Base-by-base conservation (phyloP, 2,329 filamentous ascomycete genomes). In the Penicillium rolfsii region DNA sequence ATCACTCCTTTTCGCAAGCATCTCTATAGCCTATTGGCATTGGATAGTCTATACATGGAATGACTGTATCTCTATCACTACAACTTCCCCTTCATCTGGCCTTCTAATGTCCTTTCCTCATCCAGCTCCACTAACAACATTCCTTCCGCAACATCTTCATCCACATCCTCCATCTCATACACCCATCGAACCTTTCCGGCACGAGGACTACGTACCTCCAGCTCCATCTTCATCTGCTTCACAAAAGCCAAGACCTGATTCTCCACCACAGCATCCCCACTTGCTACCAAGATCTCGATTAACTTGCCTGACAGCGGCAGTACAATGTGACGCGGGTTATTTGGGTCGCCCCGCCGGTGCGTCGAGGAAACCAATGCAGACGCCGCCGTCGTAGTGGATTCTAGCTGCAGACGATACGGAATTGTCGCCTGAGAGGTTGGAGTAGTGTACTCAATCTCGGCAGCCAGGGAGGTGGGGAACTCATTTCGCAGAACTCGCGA, bases 151-250 rank as follows among this genome's bases (percentile, higher is more conserved):
- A 87, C 82, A 64, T 86, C 85, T 48, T 74, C 74, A 16, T 78
- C 75, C 2, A 77, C 76, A 49, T 86, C 83, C 40, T 84, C 82
- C 49, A 79, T 79, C 53, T 85, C 83, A 52, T 79, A 76, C 0
- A 83, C 79, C 81, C 84, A 87, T 1, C 70, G 74, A 4, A 85
- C 79, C 2, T 68, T 71, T 0, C 85, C 85, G 1, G 76, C 75
- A 4, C 77, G 76, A 16, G 78, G 76, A 57, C 79, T 79, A 24
- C 87, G 73, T 2, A 89, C 82, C 67, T 89, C 87, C n/a, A 89
- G 73, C 64, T 89, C 87, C 86, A 89, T 89, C 73, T 89, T 89
- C 85, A 88, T 88, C 73, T 89, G 86, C 72, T 84, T 84, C 22
- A 89, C 81, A 19, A 89, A 84, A 7, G 77, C 83, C 64, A 89